Conservation (phyloP, 2,329 filamentous ascomycete genomes). For the Ilyonectria robusta region DNA sequence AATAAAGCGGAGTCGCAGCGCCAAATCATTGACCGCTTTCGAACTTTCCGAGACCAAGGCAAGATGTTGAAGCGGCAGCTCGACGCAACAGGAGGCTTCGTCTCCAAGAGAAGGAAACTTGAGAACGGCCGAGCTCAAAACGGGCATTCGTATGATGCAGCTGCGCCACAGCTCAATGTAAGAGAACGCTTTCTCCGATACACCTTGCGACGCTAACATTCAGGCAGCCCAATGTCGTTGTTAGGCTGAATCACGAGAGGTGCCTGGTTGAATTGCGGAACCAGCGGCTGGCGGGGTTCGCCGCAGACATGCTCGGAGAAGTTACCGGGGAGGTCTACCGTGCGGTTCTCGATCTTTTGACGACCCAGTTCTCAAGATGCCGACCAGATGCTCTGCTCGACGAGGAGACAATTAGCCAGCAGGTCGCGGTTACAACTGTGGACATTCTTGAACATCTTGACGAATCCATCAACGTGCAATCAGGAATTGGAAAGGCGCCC, state of each 20-base stretch:
- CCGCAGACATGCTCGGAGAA: conserved; percentile 77
- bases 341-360: conserved; percentile 78
- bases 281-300: conserved; percentile 80
- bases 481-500: conserved; percentile 70
- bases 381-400: conserved; percentile 66
- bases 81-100: conserved; percentile 57
- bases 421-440: conserved; percentile 63
- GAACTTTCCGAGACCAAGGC: conserved; percentile 67
- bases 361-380: conserved; percentile 78
- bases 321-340: conserved; percentile 85
- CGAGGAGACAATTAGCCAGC: conserved; percentile 48
- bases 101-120: conserved; percentile 69
- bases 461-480: conserved; percentile 66
- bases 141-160: conserved; percentile 51
- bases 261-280: conserved; percentile 87
- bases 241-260: conserved; percentile 89
- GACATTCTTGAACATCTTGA: conserved; percentile 70
- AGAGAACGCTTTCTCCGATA: conserved; percentile 45
- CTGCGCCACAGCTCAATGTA: conserved; percentile 68
- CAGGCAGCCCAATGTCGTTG: conserved; percentile 75
- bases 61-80: conserved; percentile 67
- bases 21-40: conserved; percentile 68
- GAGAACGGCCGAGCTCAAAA: conserved; percentile 59
- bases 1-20: conserved; percentile 74
- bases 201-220: conserved; percentile 45